Evolutionary conservation across 768 basidiomycete genomes (phyloP).

Genomic region (Suillus spraguei): DNA sequence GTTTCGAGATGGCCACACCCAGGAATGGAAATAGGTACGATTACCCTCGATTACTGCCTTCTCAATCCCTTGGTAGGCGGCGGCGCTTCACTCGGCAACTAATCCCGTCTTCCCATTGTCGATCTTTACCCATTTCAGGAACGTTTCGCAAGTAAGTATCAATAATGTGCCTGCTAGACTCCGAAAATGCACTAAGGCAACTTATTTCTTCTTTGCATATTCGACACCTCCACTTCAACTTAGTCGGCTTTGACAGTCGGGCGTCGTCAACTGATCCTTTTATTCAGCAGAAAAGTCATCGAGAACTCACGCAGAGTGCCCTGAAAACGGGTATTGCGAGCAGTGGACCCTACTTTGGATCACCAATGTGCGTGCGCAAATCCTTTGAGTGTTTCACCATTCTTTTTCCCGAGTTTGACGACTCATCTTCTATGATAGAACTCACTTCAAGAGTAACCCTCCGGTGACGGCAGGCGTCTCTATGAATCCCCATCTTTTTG

Average conservation of each 20-base stretch:
- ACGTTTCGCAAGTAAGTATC: constrained; percentile 67
- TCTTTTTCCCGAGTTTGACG: constrained; percentile 71
- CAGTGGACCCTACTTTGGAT: constrained; percentile 37
- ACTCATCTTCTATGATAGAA: constrained; percentile 70
- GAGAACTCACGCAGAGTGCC: constrained; percentile 90
- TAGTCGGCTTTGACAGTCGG: constrained; percentile 54
- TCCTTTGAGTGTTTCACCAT: constrained; percentile 85
- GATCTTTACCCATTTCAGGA: constrained; percentile 65
- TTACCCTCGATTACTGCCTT: constrained; percentile 61
- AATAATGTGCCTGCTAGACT: constrained; percentile 82
- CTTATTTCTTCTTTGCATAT: constrained; percentile 82
- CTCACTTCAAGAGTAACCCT: constrained; percentile 67
- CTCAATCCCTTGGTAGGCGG: constrained; percentile 37
- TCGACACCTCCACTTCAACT: constrained; percentile 66
- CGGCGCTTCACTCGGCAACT: constrained; percentile 28
- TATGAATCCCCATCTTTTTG: constrained; percentile 89
- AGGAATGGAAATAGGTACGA: constrained; percentile 88
- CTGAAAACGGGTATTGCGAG: constrained; percentile 45
- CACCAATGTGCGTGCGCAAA: constrained; percentile 80
- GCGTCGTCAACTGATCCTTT: constrained; percentile 29
- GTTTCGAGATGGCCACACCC: constrained; percentile 69
- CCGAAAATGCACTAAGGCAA: constrained; percentile 61
- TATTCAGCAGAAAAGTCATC: constrained; percentile 60
- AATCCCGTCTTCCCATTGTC: constrained; percentile 45
- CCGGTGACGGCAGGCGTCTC: constrained; percentile 63